Evolutionary conservation across 257 asterid species (phyloP).

Genomic region (Solanum okadae): DNA sequence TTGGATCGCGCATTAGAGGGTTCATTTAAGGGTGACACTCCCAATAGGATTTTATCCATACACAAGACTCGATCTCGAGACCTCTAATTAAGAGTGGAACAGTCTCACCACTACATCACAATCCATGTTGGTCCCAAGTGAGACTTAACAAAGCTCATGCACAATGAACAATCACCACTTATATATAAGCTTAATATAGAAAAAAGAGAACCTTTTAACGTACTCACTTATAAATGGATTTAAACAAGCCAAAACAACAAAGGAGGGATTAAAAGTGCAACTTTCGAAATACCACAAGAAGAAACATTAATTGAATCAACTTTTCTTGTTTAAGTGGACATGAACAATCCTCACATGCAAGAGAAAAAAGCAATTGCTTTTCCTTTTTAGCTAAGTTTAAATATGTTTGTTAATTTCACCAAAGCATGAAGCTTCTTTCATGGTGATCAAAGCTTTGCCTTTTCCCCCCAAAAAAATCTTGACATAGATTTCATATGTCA

Average conservation of each 20-base stretch:
- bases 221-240: not conserved
- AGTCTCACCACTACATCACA: not conserved
- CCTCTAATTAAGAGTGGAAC: not conserved
- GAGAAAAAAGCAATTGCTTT: not conserved
- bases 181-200: not conserved
- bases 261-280: not conserved
- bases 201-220: not conserved
- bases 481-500: not conserved
- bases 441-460: not conserved
- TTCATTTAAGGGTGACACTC: no score
- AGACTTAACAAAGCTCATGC: not conserved
- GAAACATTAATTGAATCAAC: not conserved
- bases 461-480: not conserved
- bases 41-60: not conserved
- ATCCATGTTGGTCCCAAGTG: not conserved
- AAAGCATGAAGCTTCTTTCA: not conserved
- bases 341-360: not conserved
- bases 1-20: fast-evolving
- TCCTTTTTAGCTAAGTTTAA: not conserved
- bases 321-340: not conserved
- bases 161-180: not conserved
- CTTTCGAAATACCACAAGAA: conserved; percentile 1
- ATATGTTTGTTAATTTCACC: not conserved
- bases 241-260: not conserved
- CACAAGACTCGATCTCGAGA: not conserved